These are phyloP conservation scores for Coemansia sp. DNA, from an alignment of 192 early-diverging fungal genomes.

Conservation along the genomic window DNA sequence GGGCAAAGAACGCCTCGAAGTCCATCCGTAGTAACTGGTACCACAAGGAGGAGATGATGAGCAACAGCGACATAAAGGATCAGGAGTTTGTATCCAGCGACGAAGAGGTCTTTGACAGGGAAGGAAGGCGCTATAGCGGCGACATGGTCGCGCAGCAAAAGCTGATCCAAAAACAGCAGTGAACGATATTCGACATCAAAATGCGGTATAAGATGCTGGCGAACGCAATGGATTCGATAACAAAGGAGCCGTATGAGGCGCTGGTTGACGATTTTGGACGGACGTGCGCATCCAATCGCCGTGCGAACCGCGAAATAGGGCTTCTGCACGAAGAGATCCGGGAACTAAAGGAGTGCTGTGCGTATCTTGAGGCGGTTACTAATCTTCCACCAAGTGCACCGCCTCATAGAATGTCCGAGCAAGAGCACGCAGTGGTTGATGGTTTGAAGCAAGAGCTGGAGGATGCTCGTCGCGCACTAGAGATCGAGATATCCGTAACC, in stretches of 20 bases:
- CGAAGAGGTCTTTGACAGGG: conserved; percentile 47
- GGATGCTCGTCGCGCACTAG: conserved; percentile 1
- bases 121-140: conserved; percentile 30
- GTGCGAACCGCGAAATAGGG: conserved; percentile 37
- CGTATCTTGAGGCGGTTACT: conserved; percentile 7
- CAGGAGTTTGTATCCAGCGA: conserved; percentile 53
- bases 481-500: conserved; percentile 11
- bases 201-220: conserved; percentile 35
- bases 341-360: conserved; percentile 16
- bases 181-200: conserved; percentile 45
- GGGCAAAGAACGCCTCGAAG: conserved; percentile 16
- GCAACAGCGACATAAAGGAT: conserved; percentile 39
- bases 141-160: conserved; percentile 51
- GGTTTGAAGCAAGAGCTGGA: conserved; percentile 14
- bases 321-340: conserved; percentile 16
- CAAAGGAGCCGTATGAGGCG: conserved; percentile 28
- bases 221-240: conserved; percentile 26
- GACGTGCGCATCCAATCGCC: conserved; percentile 49
- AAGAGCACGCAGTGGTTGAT: conserved; percentile 12
- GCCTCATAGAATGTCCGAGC: conserved; percentile 19
- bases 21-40: conserved; percentile 50
- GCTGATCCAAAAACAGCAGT: conserved; percentile 54
- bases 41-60: conserved; percentile 44
- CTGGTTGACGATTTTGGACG: conserved; percentile 27
- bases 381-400: conserved; percentile 22